phyloP scores from a whole-genome alignment of 1,284 basidiomycete genomes.

The Marasmius tenuissimus region DNA sequence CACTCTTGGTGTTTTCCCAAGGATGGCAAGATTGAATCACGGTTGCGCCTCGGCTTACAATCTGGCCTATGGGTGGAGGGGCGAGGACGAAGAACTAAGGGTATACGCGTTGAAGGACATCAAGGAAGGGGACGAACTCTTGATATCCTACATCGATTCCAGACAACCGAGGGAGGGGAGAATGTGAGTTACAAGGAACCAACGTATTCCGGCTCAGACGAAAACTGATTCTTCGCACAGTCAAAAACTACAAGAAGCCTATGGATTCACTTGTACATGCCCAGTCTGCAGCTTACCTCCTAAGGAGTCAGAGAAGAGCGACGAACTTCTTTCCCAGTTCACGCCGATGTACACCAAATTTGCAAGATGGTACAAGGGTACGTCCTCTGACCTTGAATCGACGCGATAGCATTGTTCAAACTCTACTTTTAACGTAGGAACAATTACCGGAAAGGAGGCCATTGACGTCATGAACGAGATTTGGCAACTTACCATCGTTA shows the following conservation, averaged over 20 bases:
- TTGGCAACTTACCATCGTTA: conserved; percentile 55
- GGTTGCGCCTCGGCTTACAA: conserved; percentile 66
- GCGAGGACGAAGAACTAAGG: conserved; percentile 44
- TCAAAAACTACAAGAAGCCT: conserved; percentile 43
- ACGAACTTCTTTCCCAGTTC: conserved; percentile 46
- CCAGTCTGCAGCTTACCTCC: conserved; percentile 54
- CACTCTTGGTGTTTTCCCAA: conserved; percentile 57
- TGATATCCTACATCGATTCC: conserved; percentile 60
- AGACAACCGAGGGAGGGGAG: conserved; percentile 50
- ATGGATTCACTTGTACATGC: conserved; percentile 61
- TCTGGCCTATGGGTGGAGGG: conserved; percentile 57
- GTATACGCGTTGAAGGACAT: conserved; percentile 59
- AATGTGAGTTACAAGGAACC: conserved; percentile 36
- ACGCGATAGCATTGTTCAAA: neutral
- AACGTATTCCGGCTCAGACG: neutral
- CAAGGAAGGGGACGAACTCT: conserved; percentile 53
- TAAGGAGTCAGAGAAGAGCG: conserved; percentile 46
- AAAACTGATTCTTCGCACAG: conserved; percentile 26
- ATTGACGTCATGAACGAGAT: conserved; percentile 46
- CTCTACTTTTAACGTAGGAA: neutral
- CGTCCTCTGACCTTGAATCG: neutral
- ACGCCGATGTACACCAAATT: conserved; percentile 42
- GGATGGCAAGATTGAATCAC: conserved; percentile 63
- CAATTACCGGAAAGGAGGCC: conserved; percentile 49
- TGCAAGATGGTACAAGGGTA: conserved; percentile 42